Percentiles rank a stretch among this genome's conserved stretches.
phyloP scores from a whole-genome alignment of 495 filamentous ascomycete species.

The Articulospora tetracladia region DNA sequence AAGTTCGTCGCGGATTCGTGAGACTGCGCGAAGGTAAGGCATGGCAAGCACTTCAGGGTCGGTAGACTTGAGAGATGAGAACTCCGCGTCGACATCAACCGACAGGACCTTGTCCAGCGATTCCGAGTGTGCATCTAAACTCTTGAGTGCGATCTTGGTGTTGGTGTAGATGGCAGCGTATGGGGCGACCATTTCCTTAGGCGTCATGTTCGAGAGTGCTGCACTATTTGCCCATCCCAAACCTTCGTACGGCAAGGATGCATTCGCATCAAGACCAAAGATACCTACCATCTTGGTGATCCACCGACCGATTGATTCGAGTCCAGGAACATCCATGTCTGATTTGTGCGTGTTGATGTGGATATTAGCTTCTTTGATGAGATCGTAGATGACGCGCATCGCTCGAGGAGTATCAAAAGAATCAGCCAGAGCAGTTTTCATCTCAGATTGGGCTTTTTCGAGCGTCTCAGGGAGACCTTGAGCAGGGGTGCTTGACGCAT shows the following conservation, averaged over 20 bases:
- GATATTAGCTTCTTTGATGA: conserved; percentile 72
- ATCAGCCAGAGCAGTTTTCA: conserved; percentile 69
- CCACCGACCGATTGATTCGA: conserved; percentile 68
- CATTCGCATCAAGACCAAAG: conserved; percentile 77
- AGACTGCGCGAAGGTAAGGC: conserved; percentile 61
- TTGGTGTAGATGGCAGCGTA: conserved; percentile 36
- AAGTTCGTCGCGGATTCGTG: conserved; percentile 63
- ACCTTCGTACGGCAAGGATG: conserved; percentile 49
- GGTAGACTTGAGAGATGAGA: conserved; percentile 31
- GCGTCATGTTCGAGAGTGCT: conserved; percentile 42
- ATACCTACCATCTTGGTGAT: conserved; percentile 79
- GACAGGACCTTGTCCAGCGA: conserved; percentile 26
- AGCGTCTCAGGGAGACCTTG: conserved; percentile 39
- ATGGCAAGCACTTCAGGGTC: conserved; percentile 51
- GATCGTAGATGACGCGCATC: conserved; percentile 68
- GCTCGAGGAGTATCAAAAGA: conserved; percentile 83
- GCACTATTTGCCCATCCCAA: conserved; percentile 83
- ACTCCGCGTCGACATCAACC: conserved; percentile 33
- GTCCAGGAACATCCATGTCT: conserved; percentile 44
- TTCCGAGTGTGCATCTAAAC: conserved; percentile 29
- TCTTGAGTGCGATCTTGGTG: conserved; percentile 34
- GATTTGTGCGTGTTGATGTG: conserved; percentile 54
- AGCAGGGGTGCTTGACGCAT: conserved; percentile 6
- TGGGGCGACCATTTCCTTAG: conserved; percentile 39
- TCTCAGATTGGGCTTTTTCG: conserved; percentile 57